A percentile compares a stretch with the other conserved stretches of the same genome.
Evolutionary conservation across 2,329 filamentous ascomycete genomes (phyloP).

Genomic region (Penicillium digitatum): DNA sequence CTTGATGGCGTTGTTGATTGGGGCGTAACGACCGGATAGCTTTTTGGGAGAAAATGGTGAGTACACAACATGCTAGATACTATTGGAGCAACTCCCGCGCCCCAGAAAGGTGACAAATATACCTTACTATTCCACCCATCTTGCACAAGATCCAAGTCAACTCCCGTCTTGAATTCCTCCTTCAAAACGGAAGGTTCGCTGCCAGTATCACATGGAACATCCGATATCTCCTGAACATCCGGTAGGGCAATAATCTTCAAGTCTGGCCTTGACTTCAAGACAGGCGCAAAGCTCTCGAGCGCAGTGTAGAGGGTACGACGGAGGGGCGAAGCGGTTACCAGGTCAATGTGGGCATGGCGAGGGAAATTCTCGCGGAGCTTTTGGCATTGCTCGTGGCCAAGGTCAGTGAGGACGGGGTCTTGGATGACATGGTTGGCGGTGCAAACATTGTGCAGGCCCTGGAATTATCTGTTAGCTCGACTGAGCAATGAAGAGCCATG

Average conservation of each 20-base stretch:
- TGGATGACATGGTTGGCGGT: constrained; percentile 64
- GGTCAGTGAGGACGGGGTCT: constrained; percentile 74
- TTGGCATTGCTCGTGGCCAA: constrained; percentile 72
- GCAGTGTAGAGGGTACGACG: constrained; percentile 78
- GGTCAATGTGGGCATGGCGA: constrained; percentile 60
- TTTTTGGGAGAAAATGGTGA: background rate
- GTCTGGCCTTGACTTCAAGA: constrained; percentile 44
- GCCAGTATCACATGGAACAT: constrained; percentile 73
- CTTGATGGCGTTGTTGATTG: constrained; percentile 52
- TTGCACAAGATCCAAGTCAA: constrained; percentile 61
- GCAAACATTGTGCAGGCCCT: constrained; percentile 77
- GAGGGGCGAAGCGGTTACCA: constrained; percentile 74
- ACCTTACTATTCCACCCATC: constrained; percentile 71
- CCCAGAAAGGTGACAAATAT: background rate
- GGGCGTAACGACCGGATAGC: constrained; percentile 42
- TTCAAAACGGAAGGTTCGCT: constrained; percentile 53
- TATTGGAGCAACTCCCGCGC: background rate
- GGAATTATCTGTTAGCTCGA: constrained; percentile 21
- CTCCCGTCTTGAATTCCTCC: constrained; percentile 58
- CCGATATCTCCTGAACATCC: constrained; percentile 72
- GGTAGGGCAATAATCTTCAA: constrained; percentile 63
- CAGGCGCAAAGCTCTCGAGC: constrained; percentile 62
- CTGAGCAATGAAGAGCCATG: background rate
- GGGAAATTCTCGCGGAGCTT: constrained; percentile 61
- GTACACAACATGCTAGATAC: background rate